Evolutionary conservation across 257 asterid genomes (phyloP), one percentile per base, ranked within the genome.

Genomic region (Salvia splendens): DNA sequence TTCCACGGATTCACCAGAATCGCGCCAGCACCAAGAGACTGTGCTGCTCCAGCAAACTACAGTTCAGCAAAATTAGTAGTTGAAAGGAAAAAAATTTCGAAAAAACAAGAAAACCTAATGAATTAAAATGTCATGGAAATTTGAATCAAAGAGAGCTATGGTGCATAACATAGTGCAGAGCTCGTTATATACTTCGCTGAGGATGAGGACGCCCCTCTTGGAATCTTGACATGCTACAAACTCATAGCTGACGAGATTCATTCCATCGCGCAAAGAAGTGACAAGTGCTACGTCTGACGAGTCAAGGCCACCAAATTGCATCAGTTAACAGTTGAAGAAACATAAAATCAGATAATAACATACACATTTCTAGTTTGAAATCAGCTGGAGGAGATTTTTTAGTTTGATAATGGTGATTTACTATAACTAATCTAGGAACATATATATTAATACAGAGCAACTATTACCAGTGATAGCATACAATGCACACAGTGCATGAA

Each of bases 31-130:
- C 97, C 97, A 58, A 91, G 93, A 48, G 96, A 91, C 70, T 91
- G 97, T 64, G 97, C 97, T 0, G 97, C 97, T 17, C 97, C 97
- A 57, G 97, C 97, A 80, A 91, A 91, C 97, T 91, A 77, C 64
- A 78, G 17, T 63, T 64, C 36, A 65, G 9, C 61, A 60, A 69
- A 61, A 69, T 63, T 72, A 40, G 59, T 59, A 49, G 51, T 62
- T 55, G 14, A 14, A 60, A 56, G 61, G 28, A 47, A 65, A 43
- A 42, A 45, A 35, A 6, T 24, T 65, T 5, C n/a, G 8, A 61
- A 42, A 40, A 47, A 67, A 55, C 8, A 71, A 61, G 32, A 53
- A 38, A 64, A 10, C 30, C 12, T 55, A 41, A 32, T 24, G 30
- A 24, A 24, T 24, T 15, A 24, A 36, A 56, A 24, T 4, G 9